Conservation (phyloP, 768 basidiomycete genomes). For the Serendipita indica region DNA sequence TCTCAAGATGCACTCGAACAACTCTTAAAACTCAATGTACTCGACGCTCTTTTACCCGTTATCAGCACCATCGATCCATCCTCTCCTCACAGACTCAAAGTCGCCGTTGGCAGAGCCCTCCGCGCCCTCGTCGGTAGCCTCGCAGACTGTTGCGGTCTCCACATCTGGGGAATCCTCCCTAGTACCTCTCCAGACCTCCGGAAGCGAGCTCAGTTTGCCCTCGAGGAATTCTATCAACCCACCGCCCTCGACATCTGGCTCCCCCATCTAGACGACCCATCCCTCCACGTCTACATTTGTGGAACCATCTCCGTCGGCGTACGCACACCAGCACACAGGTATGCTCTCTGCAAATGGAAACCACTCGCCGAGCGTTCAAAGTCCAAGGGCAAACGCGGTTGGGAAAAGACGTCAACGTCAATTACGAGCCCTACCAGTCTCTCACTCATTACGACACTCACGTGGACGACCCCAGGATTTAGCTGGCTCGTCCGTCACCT, state of each 20-base stretch:
- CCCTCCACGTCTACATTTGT: conserved; percentile 36
- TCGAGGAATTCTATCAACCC: conserved; percentile 47
- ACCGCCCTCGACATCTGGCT: conserved; percentile 53
- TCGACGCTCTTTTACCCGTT: conserved; percentile 45
- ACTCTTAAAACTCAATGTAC: conserved; percentile 43
- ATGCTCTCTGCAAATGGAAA: conserved; percentile 43
- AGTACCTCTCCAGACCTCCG: conserved; percentile 29
- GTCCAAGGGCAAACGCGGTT: conserved; percentile 46
- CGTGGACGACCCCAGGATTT: not conserved
- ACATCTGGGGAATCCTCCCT: conserved; percentile 44
- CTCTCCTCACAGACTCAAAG: conserved; percentile 29
- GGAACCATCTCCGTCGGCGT: conserved; percentile 43
- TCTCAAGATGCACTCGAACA: conserved; percentile 45
- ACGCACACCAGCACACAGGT: conserved; percentile 35
- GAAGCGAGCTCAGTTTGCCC: conserved; percentile 38
- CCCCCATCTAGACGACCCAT: conserved; percentile 39
- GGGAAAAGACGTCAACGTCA: conserved; percentile 43
- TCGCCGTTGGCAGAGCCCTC: conserved; percentile 50
- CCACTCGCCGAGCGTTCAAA: conserved; percentile 40
- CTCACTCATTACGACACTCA: not conserved
- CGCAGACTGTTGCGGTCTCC: conserved; percentile 55
- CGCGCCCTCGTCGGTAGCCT: conserved; percentile 42
- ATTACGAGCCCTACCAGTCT: not conserved
- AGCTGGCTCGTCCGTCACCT: not conserved
- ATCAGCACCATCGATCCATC: conserved; percentile 33